phyloP scores from a whole-genome alignment of 2,329 filamentous ascomycete genomes.

The Fusarium drepaniforme region DNA sequence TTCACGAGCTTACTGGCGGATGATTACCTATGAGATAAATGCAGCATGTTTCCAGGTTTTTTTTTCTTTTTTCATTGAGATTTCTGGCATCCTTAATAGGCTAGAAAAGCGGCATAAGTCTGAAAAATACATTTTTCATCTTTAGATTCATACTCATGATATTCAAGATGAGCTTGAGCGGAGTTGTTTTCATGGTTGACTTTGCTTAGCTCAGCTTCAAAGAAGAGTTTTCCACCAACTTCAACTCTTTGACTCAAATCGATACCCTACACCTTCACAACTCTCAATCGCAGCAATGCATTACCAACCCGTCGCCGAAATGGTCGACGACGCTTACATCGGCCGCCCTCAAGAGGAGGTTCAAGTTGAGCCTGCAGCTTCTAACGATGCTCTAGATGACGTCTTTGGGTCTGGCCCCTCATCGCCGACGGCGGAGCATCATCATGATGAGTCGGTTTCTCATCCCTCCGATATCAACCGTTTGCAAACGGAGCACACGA shows the following conservation, averaged over 20 bases:
- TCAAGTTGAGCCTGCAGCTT: slow-evolving; percentile 8
- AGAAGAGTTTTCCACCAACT: not conserved
- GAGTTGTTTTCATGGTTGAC: not conserved
- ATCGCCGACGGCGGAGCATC: slow-evolving; percentile 33
- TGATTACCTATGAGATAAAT: no score
- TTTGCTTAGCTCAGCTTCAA: not conserved
- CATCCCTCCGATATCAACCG: slow-evolving; percentile 77
- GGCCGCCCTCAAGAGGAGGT: slow-evolving; percentile 31
- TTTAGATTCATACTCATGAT: not conserved
- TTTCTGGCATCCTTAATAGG: not conserved
- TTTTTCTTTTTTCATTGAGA: not conserved
- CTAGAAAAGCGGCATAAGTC: not conserved
- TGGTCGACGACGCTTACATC: slow-evolving; percentile 45
- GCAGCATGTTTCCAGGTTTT: not conserved
- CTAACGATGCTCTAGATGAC: slow-evolving; percentile 50
- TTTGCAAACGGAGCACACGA: slow-evolving; percentile 81
- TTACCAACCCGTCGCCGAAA: slow-evolving; percentile 49
- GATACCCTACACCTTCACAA: slow-evolving; percentile 20
- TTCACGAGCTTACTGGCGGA: no score
- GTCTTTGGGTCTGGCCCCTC: slow-evolving; percentile 50
- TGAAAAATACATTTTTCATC: not conserved
- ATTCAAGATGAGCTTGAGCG: not conserved
- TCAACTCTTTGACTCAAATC: not conserved
- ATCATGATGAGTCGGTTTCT: slow-evolving; percentile 6
- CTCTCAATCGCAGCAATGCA: slow-evolving; percentile 45